Evolutionary conservation across 2,329 filamentous ascomycete genomes (phyloP).

Genomic region (Trichoderma breve): DNA sequence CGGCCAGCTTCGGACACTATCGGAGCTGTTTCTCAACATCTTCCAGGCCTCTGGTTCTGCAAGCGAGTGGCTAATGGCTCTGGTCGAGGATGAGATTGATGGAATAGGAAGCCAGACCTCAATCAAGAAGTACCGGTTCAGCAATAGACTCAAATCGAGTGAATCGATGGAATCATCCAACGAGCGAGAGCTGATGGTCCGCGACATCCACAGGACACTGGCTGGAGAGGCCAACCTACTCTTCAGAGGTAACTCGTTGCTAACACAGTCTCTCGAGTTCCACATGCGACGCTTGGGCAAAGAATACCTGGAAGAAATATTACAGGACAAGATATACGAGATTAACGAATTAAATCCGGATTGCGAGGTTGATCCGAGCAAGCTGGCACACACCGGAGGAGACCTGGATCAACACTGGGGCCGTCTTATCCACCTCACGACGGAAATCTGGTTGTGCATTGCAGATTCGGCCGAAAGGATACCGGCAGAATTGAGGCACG

Average conservation of each 20-base stretch:
- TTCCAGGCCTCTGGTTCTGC: conserved; percentile 88
- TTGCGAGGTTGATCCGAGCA: conserved; percentile 92
- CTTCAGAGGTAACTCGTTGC: conserved; percentile 89
- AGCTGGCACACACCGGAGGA: conserved; percentile 55
- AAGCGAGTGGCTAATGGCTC: conserved; percentile 84
- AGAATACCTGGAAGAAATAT: conserved; percentile 84
- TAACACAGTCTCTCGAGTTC: conserved; percentile 90
- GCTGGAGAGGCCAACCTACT: conserved; percentile 89
- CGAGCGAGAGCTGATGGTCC: conserved; percentile 69
- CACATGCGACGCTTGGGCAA: conserved; percentile 94
- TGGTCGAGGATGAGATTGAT: conserved; percentile 97
- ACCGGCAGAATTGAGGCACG: conserved; percentile 76
- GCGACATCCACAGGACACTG: conserved; percentile 75
- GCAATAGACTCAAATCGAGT: conserved; percentile 66
- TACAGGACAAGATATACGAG: conserved; percentile 80
- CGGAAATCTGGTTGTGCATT: conserved; percentile 83
- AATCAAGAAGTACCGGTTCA: conserved; percentile 71
- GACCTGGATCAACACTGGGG: conserved; percentile 84
- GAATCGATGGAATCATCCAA: conserved; percentile 56
- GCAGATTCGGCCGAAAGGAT: conserved; percentile 69
- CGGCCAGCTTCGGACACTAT: conserved; percentile 72
- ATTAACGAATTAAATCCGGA: conserved; percentile 90
- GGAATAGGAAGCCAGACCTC: conserved; percentile 80
- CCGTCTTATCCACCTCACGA: conserved; percentile 71
- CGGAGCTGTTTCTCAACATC: conserved; percentile 87